Percentiles rank a stretch among this genome's conserved stretches.
Conservation (phyloP, 768 basidiomycete genomes). For the Antrodiella citrinella region DNA sequence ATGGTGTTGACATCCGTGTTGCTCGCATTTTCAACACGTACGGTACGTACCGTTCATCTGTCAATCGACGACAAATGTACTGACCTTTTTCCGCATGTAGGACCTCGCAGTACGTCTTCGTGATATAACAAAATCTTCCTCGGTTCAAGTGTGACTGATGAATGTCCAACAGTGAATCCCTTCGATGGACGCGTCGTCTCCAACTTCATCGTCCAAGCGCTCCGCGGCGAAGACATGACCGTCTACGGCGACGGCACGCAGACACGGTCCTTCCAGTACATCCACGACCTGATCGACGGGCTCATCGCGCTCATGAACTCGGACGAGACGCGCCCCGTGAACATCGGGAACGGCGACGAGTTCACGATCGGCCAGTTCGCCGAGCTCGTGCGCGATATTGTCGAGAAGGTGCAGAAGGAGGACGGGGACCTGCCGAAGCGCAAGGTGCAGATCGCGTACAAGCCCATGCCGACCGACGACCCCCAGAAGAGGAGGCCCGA, state of each 20-base stretch:
- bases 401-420: conserved; percentile 86
- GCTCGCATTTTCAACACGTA: conserved; percentile 99
- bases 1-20: conserved; percentile 92
- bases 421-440: conserved; percentile 48
- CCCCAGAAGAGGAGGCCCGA: conserved; percentile 93
- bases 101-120: conserved; percentile 61
- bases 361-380: conserved; percentile 96
- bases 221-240: conserved; percentile 94
- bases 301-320: conserved; percentile 94
- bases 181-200: conserved; percentile 96
- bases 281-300: conserved; percentile 96
- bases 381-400: conserved; percentile 82
- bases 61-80: background rate
- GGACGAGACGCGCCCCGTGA: conserved; percentile 85
- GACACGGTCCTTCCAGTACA: conserved; percentile 95
- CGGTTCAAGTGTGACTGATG: background rate
- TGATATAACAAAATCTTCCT: too few relatives aligned
- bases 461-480: conserved; percentile 84
- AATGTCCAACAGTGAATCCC: conserved; percentile 73
- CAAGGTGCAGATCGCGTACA: conserved; percentile 64
- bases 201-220: conserved; percentile 97
- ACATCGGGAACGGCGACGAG: conserved; percentile 94
- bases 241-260: conserved; percentile 92
- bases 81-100: conserved; percentile 12
- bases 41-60: conserved; percentile 30